A percentile compares a stretch with the other conserved stretches of the same genome.
Evolutionary conservation across 257 asterid genomes (phyloP).

Genomic region (Parsonsia alboflavescens): DNA sequence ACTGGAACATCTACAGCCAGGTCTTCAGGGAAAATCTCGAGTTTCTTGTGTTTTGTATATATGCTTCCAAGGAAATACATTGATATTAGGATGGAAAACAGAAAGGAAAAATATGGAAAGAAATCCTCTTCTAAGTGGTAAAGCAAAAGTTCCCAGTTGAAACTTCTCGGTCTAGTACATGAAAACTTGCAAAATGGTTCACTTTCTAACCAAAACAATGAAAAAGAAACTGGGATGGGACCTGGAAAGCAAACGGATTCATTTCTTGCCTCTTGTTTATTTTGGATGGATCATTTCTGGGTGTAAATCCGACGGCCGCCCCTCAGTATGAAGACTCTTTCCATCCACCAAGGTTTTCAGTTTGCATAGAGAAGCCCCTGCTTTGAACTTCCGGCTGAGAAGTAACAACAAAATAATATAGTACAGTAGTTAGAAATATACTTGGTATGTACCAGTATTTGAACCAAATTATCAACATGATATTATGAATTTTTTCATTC

Average conservation of each 20-base stretch:
- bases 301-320: no score
- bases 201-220: not conserved
- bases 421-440: not conserved
- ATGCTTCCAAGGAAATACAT: no score
- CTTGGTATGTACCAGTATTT: no score
- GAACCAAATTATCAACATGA: no score
- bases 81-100: no score
- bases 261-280: no score
- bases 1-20: no score
- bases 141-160: not conserved
- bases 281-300: no score
- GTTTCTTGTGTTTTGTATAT: no score
- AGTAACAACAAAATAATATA: not conserved
- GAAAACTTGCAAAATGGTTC: not conserved
- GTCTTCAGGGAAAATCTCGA: no score
- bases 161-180: not conserved
- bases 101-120: no score
- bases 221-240: not conserved
- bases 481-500: no score
- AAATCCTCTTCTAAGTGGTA: not conserved
- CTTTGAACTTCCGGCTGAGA: constrained; percentile 22
- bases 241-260: not conserved
- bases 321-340: constrained; percentile 38
- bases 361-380: constrained; percentile 19
- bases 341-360: constrained; percentile 48